phyloP scores from a whole-genome alignment of 331 rosid species.

The Telfairia occidentalis region DNA sequence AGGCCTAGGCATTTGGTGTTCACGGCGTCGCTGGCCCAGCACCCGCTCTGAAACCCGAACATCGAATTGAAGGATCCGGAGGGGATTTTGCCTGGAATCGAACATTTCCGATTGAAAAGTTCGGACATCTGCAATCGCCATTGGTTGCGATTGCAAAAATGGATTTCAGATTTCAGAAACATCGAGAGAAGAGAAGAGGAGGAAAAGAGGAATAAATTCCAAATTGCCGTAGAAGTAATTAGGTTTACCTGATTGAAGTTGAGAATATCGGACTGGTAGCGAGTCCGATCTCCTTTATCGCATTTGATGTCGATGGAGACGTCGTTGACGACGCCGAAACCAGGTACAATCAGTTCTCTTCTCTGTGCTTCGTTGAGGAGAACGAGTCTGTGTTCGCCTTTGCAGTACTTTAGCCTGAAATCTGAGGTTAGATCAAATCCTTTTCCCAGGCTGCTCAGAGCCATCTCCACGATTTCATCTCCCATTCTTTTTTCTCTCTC shows the following conservation, averaged over 20 bases:
- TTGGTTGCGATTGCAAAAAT: not conserved
- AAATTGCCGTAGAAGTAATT: too few relatives aligned
- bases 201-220: not conserved
- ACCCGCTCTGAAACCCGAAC: conserved; percentile 56
- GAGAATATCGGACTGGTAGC: conserved; percentile 64
- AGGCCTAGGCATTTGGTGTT: conserved; percentile 48
- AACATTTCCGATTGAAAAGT: conserved; percentile 38
- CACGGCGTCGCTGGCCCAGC: conserved; percentile 64
- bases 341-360: conserved; percentile 37
- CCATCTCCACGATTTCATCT: conserved; percentile 33
- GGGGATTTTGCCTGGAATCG: conserved; percentile 66
- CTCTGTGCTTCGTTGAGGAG: conserved; percentile 31
- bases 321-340: conserved; percentile 31
- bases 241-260: conserved; percentile 47
- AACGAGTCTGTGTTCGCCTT: conserved; percentile 50
- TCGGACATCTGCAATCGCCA: conserved; percentile 61
- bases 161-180: not conserved
- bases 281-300: conserved; percentile 69
- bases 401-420: conserved; percentile 71
- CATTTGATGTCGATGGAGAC: conserved; percentile 71
- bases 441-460: conserved; percentile 58
- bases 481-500: not conserved
- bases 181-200: not conserved
- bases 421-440: conserved; percentile 89
- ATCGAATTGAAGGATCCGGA: conserved; percentile 54